Conservation (phyloP, 2,329 filamentous ascomycete genomes). For the Cercospora sesami region DNA sequence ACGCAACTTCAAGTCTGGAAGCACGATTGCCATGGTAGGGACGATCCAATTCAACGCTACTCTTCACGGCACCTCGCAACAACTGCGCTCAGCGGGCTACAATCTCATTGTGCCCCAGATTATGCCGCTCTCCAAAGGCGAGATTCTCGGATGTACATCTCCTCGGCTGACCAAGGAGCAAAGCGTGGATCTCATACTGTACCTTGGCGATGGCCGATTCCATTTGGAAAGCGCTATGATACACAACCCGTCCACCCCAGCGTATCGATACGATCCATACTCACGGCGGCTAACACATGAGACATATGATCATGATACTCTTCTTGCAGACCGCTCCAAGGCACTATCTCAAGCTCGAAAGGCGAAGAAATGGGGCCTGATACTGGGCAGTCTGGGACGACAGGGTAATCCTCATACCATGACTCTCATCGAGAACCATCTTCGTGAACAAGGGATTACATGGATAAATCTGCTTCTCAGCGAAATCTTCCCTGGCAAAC, state of each 20-base stretch:
- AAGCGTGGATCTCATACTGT: conserved; percentile 75
- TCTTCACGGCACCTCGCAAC: conserved; percentile 77
- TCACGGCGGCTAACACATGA: conserved; percentile 88
- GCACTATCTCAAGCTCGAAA: conserved; percentile 74
- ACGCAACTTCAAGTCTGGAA: conserved; percentile 80
- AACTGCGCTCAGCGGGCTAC: conserved; percentile 81
- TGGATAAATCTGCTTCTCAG: conserved; percentile 84
- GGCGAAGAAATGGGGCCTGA: conserved; percentile 90
- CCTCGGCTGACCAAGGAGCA: conserved; percentile 62
- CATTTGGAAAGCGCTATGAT: conserved; percentile 99
- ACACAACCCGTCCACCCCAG: conserved; percentile 85
- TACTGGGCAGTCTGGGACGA: conserved; percentile 85
- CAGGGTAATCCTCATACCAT: conserved; percentile 96
- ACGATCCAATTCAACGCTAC: conserved; percentile 99
- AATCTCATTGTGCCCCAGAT: conserved; percentile 87
- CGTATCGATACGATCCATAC: conserved; percentile 97
- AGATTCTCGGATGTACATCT: conserved; percentile 96
- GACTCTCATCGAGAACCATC: conserved; percentile 75
- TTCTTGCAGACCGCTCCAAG: conserved; percentile 74
- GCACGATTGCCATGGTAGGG: conserved; percentile 88
- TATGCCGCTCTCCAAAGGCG: conserved; percentile 85
- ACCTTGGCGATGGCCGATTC: conserved; percentile 89
- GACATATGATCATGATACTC: conserved; percentile 86
- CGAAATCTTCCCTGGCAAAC: conserved; percentile 94
- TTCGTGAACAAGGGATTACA: conserved; percentile 70